phyloP scores from a whole-genome alignment of 108 stramenopile species.

The Thalassiosira profunda region DNA sequence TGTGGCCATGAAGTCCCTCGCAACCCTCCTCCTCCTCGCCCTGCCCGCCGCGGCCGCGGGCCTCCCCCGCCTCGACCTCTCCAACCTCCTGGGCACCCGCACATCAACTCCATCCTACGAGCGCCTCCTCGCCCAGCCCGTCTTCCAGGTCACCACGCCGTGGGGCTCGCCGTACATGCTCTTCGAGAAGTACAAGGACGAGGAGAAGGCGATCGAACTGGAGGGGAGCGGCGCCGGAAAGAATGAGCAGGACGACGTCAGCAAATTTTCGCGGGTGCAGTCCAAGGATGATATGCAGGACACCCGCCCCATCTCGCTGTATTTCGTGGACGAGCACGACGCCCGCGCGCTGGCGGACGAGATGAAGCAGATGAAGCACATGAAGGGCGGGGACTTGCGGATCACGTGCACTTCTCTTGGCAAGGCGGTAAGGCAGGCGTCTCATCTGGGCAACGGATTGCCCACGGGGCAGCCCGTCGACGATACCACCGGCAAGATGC shows the following conservation, averaged over 20 bases:
- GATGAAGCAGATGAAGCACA: slow-evolving; percentile 83
- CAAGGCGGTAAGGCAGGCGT: slow-evolving; percentile 73
- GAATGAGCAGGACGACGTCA: slow-evolving; percentile 22
- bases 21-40: not conserved
- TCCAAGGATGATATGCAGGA: slow-evolving; percentile 61
- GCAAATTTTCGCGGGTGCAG: slow-evolving; percentile 43
- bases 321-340: slow-evolving; percentile 87
- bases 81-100: slow-evolving; percentile 38
- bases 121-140: slow-evolving; percentile 74
- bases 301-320: slow-evolving; percentile 67
- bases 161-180: slow-evolving; percentile 90
- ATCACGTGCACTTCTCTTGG: slow-evolving; percentile 67
- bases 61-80: slow-evolving; percentile 22
- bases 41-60: not conserved
- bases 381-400: slow-evolving; percentile 71
- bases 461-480: slow-evolving; percentile 78
- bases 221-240: not conserved
- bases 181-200: slow-evolving; percentile 69
- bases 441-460: slow-evolving; percentile 74
- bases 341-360: slow-evolving; percentile 73
- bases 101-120: slow-evolving; percentile 67
- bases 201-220: slow-evolving; percentile 36
- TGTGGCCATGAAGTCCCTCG: no score
- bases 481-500: slow-evolving; percentile 59
- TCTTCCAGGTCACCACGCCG: slow-evolving; percentile 86